Base-by-base conservation (phyloP, 495 filamentous ascomycete species). In the Penicillium cataractarum region DNA sequence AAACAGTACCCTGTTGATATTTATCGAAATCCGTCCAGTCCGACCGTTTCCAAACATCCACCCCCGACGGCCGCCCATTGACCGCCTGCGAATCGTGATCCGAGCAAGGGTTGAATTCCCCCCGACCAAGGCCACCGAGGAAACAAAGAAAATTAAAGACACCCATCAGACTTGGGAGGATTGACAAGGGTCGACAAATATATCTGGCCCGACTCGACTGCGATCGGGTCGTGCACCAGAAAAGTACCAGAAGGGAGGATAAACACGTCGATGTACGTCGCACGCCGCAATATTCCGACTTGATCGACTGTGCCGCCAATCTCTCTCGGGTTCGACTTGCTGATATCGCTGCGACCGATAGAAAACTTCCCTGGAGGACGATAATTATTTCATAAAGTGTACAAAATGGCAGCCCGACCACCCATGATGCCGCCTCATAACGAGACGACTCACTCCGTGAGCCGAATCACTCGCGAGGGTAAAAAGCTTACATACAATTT, bases 401-500 rank as follows among this genome's bases (percentile, higher is more conserved):
- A n/a, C 60, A 73, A 67, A 55, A 80, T 80, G 72, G 71, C 77
- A 22, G 54, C 66, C 12, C 69, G 74, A 75, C 60, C 71, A 61
- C 61, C 68, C 24, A 62, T 72, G 31, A 66, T 78, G 67, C 66
- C 74, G 39, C 77, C 76, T 42, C 62, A 73, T 26, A 88, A 89
- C 64, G 86, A 92, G 77, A 88, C 83, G 19, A 76, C 78, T 56
- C 81, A 82, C 67, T 76, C 76, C 48, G 78, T 82, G 67, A 86
- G 82, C 55, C 86, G 94, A 40, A 76, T 86, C 29, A 96, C 93
- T 32, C 90, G 86, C 62, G 88, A 93, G 63, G 92, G 92, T 55
- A 89, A 89, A 69, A 86, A 85, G 57, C 81, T 98, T 61, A 92
- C 87, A 58, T 99, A 99, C 71, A 82, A 84, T 65, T 73, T 97